Evolutionary conservation across 805 yeast genomes (phyloP).

Genomic region (Crinitomyces ghanaensis): DNA sequence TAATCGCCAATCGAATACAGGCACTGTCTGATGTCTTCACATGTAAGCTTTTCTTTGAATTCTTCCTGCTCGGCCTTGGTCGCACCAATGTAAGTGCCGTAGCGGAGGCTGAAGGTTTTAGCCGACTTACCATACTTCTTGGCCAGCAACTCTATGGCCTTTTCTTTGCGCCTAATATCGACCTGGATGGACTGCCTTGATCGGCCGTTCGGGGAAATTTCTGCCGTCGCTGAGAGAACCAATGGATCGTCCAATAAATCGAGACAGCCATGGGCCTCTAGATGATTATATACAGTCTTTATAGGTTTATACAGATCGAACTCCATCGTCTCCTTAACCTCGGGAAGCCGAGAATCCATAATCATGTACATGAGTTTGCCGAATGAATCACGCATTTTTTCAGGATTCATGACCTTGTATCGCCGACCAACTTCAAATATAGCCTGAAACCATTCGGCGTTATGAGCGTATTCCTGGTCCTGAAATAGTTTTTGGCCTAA

Average conservation of each 20-base stretch:
- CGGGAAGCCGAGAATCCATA: constrained; percentile 72
- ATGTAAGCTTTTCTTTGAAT: constrained; percentile 34
- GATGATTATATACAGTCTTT: constrained; percentile 42
- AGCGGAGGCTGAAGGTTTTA: no score
- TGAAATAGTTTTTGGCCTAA: constrained; percentile 53
- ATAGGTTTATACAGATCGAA: constrained; percentile 67
- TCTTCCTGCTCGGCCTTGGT: constrained; percentile 11
- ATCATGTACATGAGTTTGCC: constrained; percentile 76
- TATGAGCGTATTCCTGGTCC: constrained; percentile 54
- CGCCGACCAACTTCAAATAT: constrained; percentile 72
- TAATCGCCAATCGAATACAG: constrained; percentile 72
- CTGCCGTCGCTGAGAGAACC: constrained; percentile 54
- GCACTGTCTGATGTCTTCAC: constrained; percentile 59
- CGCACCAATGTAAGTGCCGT: no score
- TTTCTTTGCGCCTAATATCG: constrained; percentile 54
- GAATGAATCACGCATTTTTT: constrained; percentile 63
- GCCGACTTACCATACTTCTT: constrained; percentile 7
- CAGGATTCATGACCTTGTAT: constrained; percentile 77
- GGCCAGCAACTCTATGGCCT: constrained; percentile 53
- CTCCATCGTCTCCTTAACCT: constrained; percentile 57
- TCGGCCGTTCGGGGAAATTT: constrained; percentile 49
- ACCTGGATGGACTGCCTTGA: constrained; percentile 42
- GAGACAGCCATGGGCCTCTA: constrained; percentile 30
- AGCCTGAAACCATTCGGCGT: constrained; percentile 60
- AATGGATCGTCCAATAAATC: constrained; percentile 46